Evolutionary conservation across 805 yeast genomes (phyloP).

Genomic region (Clavispora vitiphila): DNA sequence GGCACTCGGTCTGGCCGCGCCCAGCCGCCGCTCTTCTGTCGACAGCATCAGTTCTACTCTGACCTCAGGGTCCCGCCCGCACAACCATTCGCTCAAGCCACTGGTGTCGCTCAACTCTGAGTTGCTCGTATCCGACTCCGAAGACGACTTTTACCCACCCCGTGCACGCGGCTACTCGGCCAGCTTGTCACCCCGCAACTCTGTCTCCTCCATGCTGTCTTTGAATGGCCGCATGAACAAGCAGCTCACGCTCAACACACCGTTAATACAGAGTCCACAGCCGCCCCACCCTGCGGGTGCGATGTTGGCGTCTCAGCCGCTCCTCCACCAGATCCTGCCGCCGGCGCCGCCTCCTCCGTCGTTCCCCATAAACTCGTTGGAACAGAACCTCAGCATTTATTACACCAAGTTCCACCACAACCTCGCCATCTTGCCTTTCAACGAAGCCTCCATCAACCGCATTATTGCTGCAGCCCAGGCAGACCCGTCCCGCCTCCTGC

Average conservation of each 20-base stretch:
- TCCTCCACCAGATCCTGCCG: not conserved
- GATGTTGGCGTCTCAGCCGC: not conserved
- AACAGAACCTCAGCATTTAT: conserved; percentile 23
- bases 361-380: conserved; percentile 6
- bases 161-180: conserved; percentile 4
- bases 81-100: conserved; percentile 29
- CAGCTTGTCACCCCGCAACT: conserved; percentile 11
- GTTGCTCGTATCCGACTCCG: conserved; percentile 5
- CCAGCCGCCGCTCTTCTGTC: conserved; percentile 39
- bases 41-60: conserved; percentile 48
- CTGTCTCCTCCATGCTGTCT: conserved; percentile 15
- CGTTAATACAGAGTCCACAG: conserved; percentile 1
- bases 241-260: conserved; percentile 3
- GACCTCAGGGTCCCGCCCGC: conserved; percentile 28
- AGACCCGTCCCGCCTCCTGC: conserved; percentile 26
- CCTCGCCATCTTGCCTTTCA: conserved; percentile 43
- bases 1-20: conserved; percentile 9
- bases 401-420: conserved; percentile 39
- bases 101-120: conserved; percentile 19
- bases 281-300: not conserved
- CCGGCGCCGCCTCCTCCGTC: not conserved
- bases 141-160: conserved; percentile 22
- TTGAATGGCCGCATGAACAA: conserved; percentile 14
- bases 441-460: conserved; percentile 17
- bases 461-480: conserved; percentile 9